phyloP scores from a whole-genome alignment of 257 asterid species.

The Gentiana dahurica region DNA sequence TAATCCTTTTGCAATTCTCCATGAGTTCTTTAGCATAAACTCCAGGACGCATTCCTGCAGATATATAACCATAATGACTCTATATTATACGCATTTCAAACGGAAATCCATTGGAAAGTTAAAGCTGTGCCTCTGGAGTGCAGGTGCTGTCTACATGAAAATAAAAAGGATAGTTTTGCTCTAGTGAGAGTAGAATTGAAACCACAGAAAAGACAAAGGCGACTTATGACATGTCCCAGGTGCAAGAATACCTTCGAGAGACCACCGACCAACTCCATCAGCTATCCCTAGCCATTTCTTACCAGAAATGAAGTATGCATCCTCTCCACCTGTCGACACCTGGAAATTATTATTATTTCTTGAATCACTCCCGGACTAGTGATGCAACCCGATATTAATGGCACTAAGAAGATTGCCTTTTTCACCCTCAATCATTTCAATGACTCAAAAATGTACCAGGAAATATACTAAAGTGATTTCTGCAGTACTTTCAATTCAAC shows the following conservation, averaged over 20 bases:
- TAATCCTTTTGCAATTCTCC: conserved; percentile 35
- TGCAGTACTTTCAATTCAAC: too few species aligned
- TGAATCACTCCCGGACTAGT: conserved; percentile 32
- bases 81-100: not conserved
- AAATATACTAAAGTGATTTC: too few species aligned
- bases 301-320: conserved; percentile 62
- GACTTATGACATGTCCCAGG: not conserved
- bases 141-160: too few species aligned
- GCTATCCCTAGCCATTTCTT: conserved; percentile 85
- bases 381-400: too few species aligned
- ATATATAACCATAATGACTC: not conserved
- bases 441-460: too few species aligned
- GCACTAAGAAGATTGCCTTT: too few species aligned
- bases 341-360: conserved; percentile 52
- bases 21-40: conserved; percentile 65
- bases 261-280: conserved; percentile 85
- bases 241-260: conserved; percentile 49
- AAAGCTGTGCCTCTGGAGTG: not conserved
- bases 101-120: not conserved
- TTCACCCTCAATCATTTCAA: too few species aligned
- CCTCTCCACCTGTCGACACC: conserved; percentile 98
- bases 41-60: conserved; percentile 58
- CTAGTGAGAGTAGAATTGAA: not conserved
- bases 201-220: not conserved
- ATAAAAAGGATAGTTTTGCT: too few species aligned